Percentiles rank a stretch among this genome's conserved stretches.
Conservation (phyloP, 768 basidiomycete species). For the Grammothele lineata region DNA sequence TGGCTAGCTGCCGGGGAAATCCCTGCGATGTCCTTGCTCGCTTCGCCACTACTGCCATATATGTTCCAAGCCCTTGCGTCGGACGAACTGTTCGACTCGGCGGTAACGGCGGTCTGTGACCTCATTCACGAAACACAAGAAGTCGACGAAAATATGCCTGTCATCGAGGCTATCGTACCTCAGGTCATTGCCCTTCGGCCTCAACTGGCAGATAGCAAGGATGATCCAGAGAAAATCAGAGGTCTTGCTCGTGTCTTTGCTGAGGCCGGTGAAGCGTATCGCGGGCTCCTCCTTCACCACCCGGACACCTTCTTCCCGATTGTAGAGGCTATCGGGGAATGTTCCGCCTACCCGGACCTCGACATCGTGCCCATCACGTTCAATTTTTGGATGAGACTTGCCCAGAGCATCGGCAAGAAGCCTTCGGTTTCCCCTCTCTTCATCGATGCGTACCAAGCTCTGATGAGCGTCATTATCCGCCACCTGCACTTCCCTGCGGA, state of each 20-base stretch:
- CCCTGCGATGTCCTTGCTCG: constrained; percentile 52
- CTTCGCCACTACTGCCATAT: constrained; percentile 76
- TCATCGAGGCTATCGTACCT: constrained; percentile 86
- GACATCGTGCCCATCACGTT: constrained; percentile 98
- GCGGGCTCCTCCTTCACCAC: constrained; percentile 81
- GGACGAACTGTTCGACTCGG: constrained; percentile 88
- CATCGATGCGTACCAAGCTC: constrained; percentile 73
- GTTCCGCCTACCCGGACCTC: constrained; percentile 88
- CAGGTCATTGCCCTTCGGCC: constrained; percentile 73
- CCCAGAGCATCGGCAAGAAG: constrained; percentile 82
- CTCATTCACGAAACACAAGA: constrained; percentile 98
- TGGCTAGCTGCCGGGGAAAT: constrained; percentile 92
- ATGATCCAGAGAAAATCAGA: constrained; percentile 85
- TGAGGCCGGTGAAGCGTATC: constrained; percentile 98
- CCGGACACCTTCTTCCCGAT: constrained; percentile 92
- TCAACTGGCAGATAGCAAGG: constrained; percentile 51
- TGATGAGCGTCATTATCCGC: constrained; percentile 81
- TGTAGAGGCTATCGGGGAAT: constrained; percentile 90
- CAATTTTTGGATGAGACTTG: constrained; percentile 96
- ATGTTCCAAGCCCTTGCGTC: constrained; percentile 81
- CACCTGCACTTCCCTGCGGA: constrained; percentile 93
- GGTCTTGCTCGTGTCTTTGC: constrained; percentile 89
- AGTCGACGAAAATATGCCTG: constrained; percentile 86
- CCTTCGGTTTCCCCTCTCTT: constrained; percentile 71
- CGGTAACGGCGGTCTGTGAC: constrained; percentile 89